Evolutionary conservation across 2,329 filamentous ascomycete species (phyloP), one percentile per base, ranked within the genome.

Genomic region (Colletotrichum caudatum): DNA sequence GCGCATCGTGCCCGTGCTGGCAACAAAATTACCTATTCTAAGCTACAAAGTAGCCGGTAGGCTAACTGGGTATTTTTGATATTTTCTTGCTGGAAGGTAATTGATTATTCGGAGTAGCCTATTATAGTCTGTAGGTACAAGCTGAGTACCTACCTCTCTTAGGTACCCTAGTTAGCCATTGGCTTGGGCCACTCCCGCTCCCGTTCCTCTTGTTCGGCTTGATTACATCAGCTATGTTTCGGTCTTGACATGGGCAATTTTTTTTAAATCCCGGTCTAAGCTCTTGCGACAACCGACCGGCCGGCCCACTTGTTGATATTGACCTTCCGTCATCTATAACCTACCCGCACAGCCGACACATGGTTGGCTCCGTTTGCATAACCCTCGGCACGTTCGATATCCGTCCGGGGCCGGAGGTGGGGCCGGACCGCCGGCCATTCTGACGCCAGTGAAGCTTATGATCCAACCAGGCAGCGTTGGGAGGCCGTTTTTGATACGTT

Each of bases 1-100:
- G 20, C 39, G 18, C 44, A 44, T 54, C 58, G 18, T 23, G 46
- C 41, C 61, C 26, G 66, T 46, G 63, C 23, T 46, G 26, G 26
- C 20, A 33, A 29, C 50, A 39, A 66, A 60, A 69, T 56, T 69
- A 29, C 29, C 29, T 29, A 69, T 46, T 48, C 48, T 48, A 51
- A 69, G 62, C 66, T 62, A 60, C 66, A 41, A 39, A 11, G 46
- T 63, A 54, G 62, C 62, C 66, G 66, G 66, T 66, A 60, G 54
- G 66, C 54, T 66, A 57, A 23, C 16, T n/a, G 26, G 50, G 26
- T 20, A 14, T n/a, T 61, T 64, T 39, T 26, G 16, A 29, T 29
- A 29, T 29, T 29, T 29, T 63, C n/a, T 50, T 23, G 54, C 9
- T 20, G 20, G 11, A 20, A 44, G 41, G 18, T 20, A 44, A 18